These are phyloP conservation scores for Apostasia ramifera DNA, from an alignment of 106 monocot genomes.

Conservation along the genomic window DNA sequence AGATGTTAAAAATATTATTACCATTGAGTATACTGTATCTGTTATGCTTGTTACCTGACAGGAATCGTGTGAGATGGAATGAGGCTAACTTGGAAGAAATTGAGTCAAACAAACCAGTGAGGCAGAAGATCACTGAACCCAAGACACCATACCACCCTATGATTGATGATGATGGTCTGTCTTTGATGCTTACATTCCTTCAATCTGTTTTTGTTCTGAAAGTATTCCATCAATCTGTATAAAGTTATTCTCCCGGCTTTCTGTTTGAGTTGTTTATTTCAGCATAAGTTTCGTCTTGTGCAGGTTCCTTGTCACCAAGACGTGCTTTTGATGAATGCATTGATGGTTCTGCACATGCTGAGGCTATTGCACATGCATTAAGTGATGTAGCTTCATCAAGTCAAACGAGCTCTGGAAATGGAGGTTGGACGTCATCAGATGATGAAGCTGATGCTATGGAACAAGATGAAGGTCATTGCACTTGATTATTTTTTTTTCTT, in stretches of 20 bases:
- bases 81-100: conserved; percentile 87
- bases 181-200: neutral
- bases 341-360: conserved; percentile 46
- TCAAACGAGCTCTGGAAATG: conserved; percentile 23
- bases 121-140: conserved; percentile 96
- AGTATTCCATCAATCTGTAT: neutral
- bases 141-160: conserved; percentile 95
- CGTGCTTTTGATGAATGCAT: conserved; percentile 65
- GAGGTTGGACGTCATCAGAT: conserved; percentile 82
- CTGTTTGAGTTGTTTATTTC: neutral
- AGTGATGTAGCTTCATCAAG: conserved; percentile 78
- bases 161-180: conserved; percentile 76
- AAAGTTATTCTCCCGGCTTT: neutral
- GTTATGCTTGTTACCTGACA: conserved; percentile 12
- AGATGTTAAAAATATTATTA: neutral
- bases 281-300: conserved; percentile 1
- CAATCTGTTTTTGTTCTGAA: neutral
- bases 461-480: conserved; percentile 52
- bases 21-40: neutral
- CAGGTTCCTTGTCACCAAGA: conserved; percentile 66
- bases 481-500: conserved; percentile 2
- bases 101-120: conserved; percentile 88
- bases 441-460: conserved; percentile 69
- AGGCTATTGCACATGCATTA: conserved; percentile 61
- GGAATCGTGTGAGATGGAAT: conserved; percentile 78